Evolutionary conservation across 371 early-diverging fungal species (phyloP).

Genomic region (Conidiobolus incongruus): DNA sequence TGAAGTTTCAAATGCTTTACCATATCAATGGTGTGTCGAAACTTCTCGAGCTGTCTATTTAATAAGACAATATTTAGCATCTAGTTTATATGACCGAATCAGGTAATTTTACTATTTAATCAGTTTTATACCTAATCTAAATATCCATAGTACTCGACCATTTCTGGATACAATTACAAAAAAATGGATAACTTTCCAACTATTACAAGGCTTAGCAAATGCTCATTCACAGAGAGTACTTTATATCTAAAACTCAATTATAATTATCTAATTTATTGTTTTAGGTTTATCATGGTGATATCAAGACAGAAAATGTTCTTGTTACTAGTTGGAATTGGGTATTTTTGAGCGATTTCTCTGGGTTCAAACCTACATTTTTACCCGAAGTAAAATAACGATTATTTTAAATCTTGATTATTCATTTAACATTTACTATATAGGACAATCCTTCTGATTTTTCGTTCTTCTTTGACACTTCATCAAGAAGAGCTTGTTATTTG

Average conservation of each 20-base stretch:
- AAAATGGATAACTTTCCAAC: slow-evolving; percentile 81
- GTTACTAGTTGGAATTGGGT: slow-evolving; percentile 90
- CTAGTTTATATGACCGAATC: slow-evolving; percentile 83
- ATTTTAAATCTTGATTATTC: background rate
- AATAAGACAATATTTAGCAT: slow-evolving; percentile 63
- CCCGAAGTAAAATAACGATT: slow-evolving; percentile 35
- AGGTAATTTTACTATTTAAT: slow-evolving; percentile 19
- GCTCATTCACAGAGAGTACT: slow-evolving; percentile 40
- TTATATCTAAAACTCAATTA: background rate
- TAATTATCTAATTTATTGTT: background rate
- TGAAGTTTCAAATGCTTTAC: slow-evolving; percentile 50
- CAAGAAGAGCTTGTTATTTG: slow-evolving; percentile 73
- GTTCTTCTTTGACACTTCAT: slow-evolving; percentile 80
- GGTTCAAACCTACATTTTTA: slow-evolving; percentile 71
- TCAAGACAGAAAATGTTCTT: slow-evolving; percentile 74
- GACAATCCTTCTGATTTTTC: slow-evolving; percentile 90
- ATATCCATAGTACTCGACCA: slow-evolving; percentile 53
- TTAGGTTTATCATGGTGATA: slow-evolving; percentile 68
- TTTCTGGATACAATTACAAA: slow-evolving; percentile 73
- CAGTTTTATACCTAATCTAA: background rate
- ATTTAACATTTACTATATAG: slow-evolving; percentile 8
- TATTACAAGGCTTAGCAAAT: slow-evolving; percentile 52
- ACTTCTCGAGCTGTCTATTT: slow-evolving; percentile 76
- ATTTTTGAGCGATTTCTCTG: slow-evolving; percentile 69
- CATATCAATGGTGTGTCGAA: slow-evolving; percentile 58